Base-by-base conservation (phyloP, 139 green algal species). In the Micractinium sp. region DNA sequence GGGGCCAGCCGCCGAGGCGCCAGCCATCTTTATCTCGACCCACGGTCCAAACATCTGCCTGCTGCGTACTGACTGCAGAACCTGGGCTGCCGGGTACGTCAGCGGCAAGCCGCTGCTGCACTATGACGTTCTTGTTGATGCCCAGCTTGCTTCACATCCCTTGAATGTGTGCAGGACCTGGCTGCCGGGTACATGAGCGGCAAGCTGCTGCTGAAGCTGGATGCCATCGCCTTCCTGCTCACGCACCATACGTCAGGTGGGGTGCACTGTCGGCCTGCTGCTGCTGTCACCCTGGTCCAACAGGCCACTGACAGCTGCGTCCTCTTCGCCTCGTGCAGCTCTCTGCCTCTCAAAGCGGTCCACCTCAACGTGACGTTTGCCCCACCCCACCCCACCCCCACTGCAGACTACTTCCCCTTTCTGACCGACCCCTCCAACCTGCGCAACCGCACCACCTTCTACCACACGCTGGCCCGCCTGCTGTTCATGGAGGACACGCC, bases 401-500 rank as follows among this genome's bases (percentile, higher is more conserved):
- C 47, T 53, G 74, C 75, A 84, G 85, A 89, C 38, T 89, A 89
- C 85, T 89, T 89, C 35, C 85, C 85, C 3, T 89, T 89, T 60
- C 85, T 85, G 85, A 91, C 41, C 41, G 91, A 97, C 53, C 90
- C 94, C 18, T 89, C 83, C 89, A 99, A 99, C 92, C 93, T 89
- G 18, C 93, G 98, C 81, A 97, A 97, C 89, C 92, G 97, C 39
- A 99, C 97, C 63, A 97, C 91, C 25, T 99, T 98, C 92, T 99
- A 99, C 94, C 86, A 90, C 91, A 99, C 97, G 16, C 94, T 99
- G 31, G 95, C 95, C 1, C 90, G 95, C 53, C 93, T 99, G 74
- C 95, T 99, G 56, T 99, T 99, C 92, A 98, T 98, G 96, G 97
- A 99, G 71, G 97, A 99, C 91, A 95, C 94, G 0, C 94, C 95